Evolutionary conservation across 2,329 filamentous ascomycete species (phyloP), one percentile per base, ranked within the genome.

Genomic region (Pseudogymnoascus sp.): DNA sequence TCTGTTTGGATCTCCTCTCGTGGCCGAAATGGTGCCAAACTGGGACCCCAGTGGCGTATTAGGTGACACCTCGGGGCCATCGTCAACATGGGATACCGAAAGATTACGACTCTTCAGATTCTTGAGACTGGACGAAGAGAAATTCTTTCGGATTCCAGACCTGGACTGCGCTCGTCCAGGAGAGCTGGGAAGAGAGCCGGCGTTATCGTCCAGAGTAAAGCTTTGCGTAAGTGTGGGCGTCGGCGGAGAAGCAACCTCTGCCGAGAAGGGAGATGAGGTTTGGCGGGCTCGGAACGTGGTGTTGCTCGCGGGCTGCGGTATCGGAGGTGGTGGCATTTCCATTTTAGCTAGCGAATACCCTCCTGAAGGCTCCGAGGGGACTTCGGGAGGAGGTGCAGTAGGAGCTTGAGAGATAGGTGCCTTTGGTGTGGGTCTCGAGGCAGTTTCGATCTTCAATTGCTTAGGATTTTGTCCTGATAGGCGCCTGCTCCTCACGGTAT

Each of bases 371-470:
- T 35, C 50, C 3, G 29, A 56, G n/a, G 50, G 50, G 16, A 56
- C 26, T 6, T 56, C 50, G 5, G 50, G 50, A 35, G 50, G 50
- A 19, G 50, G 50, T 19, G 50, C 50, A 13, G 50, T 33, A 19
- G 50, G 50, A 13, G 50, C 50, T n/a, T 56, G 50, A 13, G 50
- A 56, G 26, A 33, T 5, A 56, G 42, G 38, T 60, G 64, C 64
- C n/a, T 61, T 65, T 26, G 61, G 53, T 16, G 65, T 44, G 10
- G 64, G 42, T 53, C 64, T 70, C 8, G 64, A 56, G n/a, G 69
- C 63, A 3, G 92, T 97, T 74, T 97, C 91, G 63, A 97, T 97
- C 76, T 92, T 96, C 61, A 97, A 79, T 70, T 93, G 89, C 73
- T 90, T 93, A 13, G 84, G 78, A 69, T 90, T 91, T 69, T 91